phyloP scores from a whole-genome alignment of 1,284 basidiomycete species.

The Exsudoporus floridanus region DNA sequence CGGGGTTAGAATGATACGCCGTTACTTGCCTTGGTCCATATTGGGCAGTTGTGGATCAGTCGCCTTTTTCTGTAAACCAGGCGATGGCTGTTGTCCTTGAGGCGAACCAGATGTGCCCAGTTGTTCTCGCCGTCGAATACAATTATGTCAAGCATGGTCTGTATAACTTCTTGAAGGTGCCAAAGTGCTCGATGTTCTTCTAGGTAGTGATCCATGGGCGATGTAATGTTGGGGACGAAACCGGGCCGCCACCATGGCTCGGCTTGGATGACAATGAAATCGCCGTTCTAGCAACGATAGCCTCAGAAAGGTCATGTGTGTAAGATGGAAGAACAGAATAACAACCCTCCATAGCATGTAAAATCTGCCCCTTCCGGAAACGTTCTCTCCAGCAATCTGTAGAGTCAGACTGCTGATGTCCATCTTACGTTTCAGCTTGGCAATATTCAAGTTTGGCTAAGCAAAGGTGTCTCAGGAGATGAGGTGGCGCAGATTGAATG shows the following conservation, averaged over 20 bases:
- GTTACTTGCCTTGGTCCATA: constrained; percentile 36
- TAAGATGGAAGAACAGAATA: neutral
- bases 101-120: constrained; percentile 43
- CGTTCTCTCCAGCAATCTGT: constrained; percentile 11
- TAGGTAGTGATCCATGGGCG: neutral
- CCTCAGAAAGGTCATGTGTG: constrained; percentile 12
- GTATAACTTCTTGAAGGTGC: constrained; percentile 34
- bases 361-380: constrained; percentile 19
- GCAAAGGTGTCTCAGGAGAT: neutral
- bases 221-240: neutral
- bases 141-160: constrained; percentile 41
- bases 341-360: constrained; percentile 34
- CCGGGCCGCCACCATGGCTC: constrained; percentile 29
- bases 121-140: constrained; percentile 43
- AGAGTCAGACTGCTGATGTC: constrained; percentile 29
- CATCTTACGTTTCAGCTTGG: constrained; percentile 27
- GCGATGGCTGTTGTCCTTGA: constrained; percentile 34
- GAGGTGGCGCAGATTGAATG: neutral
- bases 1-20: constrained; percentile 5
- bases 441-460: constrained; percentile 21
- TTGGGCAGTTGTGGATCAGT: constrained; percentile 38
- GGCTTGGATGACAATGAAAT: constrained; percentile 43
- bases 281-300: constrained; percentile 27
- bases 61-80: constrained; percentile 36
- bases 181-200: constrained; percentile 26